Percentiles rank a stretch among this genome's conserved stretches.
Conservation (phyloP, 768 basidiomycete species). For the Termitomyces sp. region DNA sequence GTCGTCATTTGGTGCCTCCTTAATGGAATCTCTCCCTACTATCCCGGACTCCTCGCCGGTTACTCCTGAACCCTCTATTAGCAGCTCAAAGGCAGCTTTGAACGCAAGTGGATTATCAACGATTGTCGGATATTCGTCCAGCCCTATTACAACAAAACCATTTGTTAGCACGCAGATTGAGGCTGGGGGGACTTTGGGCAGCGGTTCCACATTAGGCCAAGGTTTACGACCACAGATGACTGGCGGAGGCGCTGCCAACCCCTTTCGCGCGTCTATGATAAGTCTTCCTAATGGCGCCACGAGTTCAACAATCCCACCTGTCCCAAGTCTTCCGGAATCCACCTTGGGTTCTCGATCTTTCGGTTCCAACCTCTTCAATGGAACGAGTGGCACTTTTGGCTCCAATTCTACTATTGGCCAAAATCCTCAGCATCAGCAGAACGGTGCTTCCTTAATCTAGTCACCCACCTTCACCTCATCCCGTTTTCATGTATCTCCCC, state of each 20-base stretch:
- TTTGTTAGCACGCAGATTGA: constrained; percentile 27
- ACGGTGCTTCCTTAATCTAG: constrained; percentile 48
- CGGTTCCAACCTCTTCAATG: constrained; percentile 12
- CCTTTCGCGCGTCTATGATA: constrained; percentile 64
- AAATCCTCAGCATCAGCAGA: constrained; percentile 37
- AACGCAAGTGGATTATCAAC: constrained; percentile 11
- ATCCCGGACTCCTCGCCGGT: constrained; percentile 57
- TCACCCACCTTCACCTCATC: constrained; percentile 5
- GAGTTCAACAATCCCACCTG: constrained; percentile 14
- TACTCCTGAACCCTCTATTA: constrained; percentile 39
- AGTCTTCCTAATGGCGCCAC: constrained; percentile 7
- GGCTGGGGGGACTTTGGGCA: constrained; percentile 34
- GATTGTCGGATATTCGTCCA: constrained; percentile 7
- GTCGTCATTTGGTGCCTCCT: constrained; percentile 72
- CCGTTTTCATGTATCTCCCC: constrained; percentile 15
- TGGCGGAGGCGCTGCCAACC: constrained; percentile 58
- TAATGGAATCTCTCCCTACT: constrained; percentile 72
- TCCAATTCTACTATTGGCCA: constrained; percentile 19
- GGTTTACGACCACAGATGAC: constrained; percentile 63
- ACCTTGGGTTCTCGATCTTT: constrained; percentile 11
- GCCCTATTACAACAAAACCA: constrained; percentile 14
- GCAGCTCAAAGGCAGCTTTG: constrained; percentile 13
- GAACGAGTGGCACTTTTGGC: constrained; percentile 19
- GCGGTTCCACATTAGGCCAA: constrained; percentile 38
- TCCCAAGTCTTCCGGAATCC: constrained; percentile 14